A percentile compares a stretch with the other conserved stretches of the same genome.
Evolutionary conservation across 2,329 filamentous ascomycete species (phyloP).

Genomic region (Sporothrix globosa): DNA sequence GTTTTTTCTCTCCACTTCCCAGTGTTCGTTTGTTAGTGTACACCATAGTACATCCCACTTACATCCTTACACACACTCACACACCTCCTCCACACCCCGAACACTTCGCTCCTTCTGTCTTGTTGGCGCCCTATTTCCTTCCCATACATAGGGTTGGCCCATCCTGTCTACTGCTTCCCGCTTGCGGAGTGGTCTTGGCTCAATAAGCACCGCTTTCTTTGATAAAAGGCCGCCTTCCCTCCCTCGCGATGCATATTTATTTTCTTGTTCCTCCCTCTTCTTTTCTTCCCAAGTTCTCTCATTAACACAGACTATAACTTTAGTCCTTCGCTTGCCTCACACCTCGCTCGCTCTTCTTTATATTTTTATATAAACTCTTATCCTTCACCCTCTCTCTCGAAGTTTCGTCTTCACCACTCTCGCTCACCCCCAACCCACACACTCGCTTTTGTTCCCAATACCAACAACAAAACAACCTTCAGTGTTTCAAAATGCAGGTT

Average conservation of each 20-base stretch:
- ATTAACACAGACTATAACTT: conserved; percentile 14
- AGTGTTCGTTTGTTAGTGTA: conserved; percentile 24
- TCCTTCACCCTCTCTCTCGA: background rate
- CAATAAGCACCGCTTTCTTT: conserved; percentile 29
- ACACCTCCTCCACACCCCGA: conserved; percentile 8
- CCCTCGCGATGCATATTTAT: background rate
- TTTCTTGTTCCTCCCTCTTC: conserved; percentile 16
- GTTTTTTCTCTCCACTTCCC: conserved; percentile 19
- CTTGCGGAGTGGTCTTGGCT: conserved; percentile 17
- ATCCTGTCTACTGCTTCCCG: background rate
- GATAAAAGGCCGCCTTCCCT: conserved; percentile 32
- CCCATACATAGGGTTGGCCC: background rate
- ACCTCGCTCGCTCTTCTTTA: conserved; percentile 29
- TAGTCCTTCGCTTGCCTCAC: conserved; percentile 32
- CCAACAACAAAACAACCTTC: background rate
- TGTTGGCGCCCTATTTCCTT: background rate
- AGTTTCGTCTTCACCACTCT: conserved; percentile 27
- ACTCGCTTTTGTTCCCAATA: conserved; percentile 17
- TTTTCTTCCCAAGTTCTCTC: conserved; percentile 19
- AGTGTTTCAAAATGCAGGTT: conserved; percentile 34
- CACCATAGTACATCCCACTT: background rate
- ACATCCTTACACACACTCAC: conserved; percentile 5
- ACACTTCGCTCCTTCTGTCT: background rate
- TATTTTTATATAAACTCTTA: conserved; percentile 15
- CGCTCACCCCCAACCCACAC: conserved; percentile 22